Evolutionary conservation across 345 rosid genomes (phyloP), one percentile per base, ranked within the genome.

Genomic region (Rhodomyrtus tomentosa): DNA sequence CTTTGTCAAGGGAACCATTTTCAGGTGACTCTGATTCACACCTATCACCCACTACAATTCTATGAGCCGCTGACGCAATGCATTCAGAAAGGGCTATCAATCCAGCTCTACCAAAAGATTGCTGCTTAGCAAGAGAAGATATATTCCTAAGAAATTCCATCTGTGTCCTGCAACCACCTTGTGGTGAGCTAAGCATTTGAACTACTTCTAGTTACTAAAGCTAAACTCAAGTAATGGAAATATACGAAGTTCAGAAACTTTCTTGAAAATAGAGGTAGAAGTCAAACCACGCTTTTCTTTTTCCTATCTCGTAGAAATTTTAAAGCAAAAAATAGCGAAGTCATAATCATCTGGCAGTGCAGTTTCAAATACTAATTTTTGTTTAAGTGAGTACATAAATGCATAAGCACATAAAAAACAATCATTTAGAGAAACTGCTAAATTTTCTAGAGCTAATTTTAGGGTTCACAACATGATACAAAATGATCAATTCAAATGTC

Each of bases 21-120:
- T 87, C 84, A 15, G 27, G 82, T 81, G 50, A 82, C 85, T 87
- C 84, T 54, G 84, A 83, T 85, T 89, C 90, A 85, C 73, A 86
- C 49, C 55, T 62, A 55, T 72, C 56, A 52, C 83, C 80, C 51
- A 82, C 86, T 83, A 87, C 88, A 82, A 90, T 88, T 72, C 91
- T 90, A 87, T 83, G 21, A 85, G 96, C 93, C 54, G 90, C 91
- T 58, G 98, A 92, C 76, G 93, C 93, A 89, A 95, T 92, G 86
- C 98, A 95, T 88, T 91, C 96, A 56, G 90, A 95, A 80, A 96
- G 91, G 87, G 91, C 92, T 98, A 95, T 93, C 81, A 96, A 91
- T 88, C 99, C 99, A 84, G 95, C 95, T 91, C 99, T 92, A 86
- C 98, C 90, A 89, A 95, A 94, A 80, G 98, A 90, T 83, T 88